phyloP scores from a whole-genome alignment of 148 eudicot species.

The Tetragonia tetragonoides region DNA sequence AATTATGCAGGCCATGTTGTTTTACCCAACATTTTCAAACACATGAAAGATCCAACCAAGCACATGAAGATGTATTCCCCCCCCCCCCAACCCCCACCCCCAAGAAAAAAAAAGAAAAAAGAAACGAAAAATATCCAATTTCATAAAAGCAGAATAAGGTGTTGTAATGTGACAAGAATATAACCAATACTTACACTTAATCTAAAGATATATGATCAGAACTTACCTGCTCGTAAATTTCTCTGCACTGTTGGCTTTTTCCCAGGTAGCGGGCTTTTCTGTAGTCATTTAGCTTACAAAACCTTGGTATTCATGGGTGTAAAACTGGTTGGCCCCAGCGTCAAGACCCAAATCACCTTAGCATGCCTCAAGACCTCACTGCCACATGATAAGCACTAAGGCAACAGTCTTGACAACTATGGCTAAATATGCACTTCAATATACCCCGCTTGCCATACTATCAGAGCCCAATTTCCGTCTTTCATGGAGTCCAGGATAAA shows the following conservation, averaged over 20 bases:
- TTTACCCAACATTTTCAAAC: constrained; percentile 61
- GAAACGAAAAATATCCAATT: too few relatives aligned
- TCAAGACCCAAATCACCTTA: constrained; percentile 67
- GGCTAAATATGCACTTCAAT: constrained; percentile 78
- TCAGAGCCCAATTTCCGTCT: constrained; percentile 46
- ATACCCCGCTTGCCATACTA: constrained; percentile 63
- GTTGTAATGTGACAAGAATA: too few relatives aligned
- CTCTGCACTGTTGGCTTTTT: background rate
- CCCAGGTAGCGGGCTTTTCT: constrained; percentile 73
- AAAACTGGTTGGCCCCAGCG: constrained; percentile 57
- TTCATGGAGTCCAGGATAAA: constrained; percentile 44
- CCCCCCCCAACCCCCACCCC: too few relatives aligned
- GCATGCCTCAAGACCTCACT: constrained; percentile 57
- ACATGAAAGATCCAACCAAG: constrained; percentile 70
- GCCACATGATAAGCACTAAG: constrained; percentile 68
- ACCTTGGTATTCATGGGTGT: constrained; percentile 71
- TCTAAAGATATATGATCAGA: too few relatives aligned
- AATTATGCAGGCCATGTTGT: constrained; percentile 72
- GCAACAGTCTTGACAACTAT: constrained; percentile 79
- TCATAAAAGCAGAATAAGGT: too few relatives aligned
- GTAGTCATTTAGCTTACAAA: constrained; percentile 52
- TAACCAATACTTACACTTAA: background rate
- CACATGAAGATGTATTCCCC: constrained; percentile 49
- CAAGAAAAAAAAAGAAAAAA: too few relatives aligned
- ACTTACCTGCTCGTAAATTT: background rate